A percentile compares a stretch with the other conserved stretches of the same genome.
Conservation (phyloP, 2,329 filamentous ascomycete genomes). For the Alternaria panax region DNA sequence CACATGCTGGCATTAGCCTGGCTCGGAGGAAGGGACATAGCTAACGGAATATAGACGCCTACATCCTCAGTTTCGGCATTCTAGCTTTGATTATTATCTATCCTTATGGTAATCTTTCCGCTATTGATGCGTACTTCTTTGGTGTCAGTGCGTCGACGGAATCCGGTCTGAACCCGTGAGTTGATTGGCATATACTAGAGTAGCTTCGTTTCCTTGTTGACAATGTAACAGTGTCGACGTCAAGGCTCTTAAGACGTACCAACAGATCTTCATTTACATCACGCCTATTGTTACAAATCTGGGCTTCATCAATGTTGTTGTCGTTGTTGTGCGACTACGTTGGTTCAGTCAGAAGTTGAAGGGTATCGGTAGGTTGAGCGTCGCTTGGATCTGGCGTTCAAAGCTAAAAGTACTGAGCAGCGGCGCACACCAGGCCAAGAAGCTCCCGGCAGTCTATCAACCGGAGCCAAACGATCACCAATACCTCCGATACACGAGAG, state of each 20-base stretch:
- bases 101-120: slow-evolving; percentile 68
- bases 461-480: background rate
- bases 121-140: slow-evolving; percentile 90
- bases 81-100: slow-evolving; percentile 82
- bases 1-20: background rate
- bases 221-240: slow-evolving; percentile 53
- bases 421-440: slow-evolving; percentile 63
- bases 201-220: slow-evolving; percentile 22
- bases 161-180: slow-evolving; percentile 83
- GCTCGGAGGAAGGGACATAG: background rate
- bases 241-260: slow-evolving; percentile 56
- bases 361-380: slow-evolving; percentile 65
- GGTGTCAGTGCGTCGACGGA: slow-evolving; percentile 85
- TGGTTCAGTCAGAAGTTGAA: slow-evolving; percentile 99
- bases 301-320: slow-evolving; percentile 63
- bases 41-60: slow-evolving; percentile 66
- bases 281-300: slow-evolving; percentile 48
- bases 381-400: background rate
- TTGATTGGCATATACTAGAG: background rate
- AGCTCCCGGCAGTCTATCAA: background rate
- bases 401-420: slow-evolving; percentile 41
- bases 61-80: slow-evolving; percentile 77
- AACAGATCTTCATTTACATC: slow-evolving; percentile 57
- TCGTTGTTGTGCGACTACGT: slow-evolving; percentile 91
- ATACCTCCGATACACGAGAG: slow-evolving; percentile 2